Evolutionary conservation across 129 eudicot genomes (phyloP).

Genomic region (Flaveria sonorensis): DNA sequence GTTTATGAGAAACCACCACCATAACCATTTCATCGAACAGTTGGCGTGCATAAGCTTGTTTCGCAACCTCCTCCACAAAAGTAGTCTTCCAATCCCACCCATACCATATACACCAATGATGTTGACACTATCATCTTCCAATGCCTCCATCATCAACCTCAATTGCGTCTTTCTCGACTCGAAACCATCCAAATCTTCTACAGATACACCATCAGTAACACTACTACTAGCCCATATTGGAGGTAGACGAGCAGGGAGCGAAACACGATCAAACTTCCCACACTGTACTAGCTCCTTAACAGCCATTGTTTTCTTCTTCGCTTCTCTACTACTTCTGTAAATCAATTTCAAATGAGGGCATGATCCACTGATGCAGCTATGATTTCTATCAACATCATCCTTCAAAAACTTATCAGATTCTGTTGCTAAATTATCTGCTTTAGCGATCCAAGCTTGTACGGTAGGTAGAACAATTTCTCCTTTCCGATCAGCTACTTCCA

Average conservation of each 20-base stretch:
- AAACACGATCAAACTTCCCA: slow-evolving; percentile 36
- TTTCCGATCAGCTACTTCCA: slow-evolving; percentile 33
- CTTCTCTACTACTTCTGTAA: slow-evolving; percentile 35
- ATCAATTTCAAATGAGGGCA: slow-evolving; percentile 35
- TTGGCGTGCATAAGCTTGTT: slow-evolving; percentile 29
- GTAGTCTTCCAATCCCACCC: slow-evolving; percentile 53
- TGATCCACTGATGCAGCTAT: slow-evolving; percentile 29
- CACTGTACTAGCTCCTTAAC: slow-evolving; percentile 26
- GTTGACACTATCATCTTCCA: slow-evolving; percentile 39
- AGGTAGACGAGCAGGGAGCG: slow-evolving; percentile 38
- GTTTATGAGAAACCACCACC: slow-evolving; percentile 41
- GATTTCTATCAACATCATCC: slow-evolving; percentile 23
- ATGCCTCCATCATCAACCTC: slow-evolving; percentile 39
- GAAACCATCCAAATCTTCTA: slow-evolving; percentile 36
- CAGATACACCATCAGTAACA: not conserved
- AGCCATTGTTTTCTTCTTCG: slow-evolving; percentile 36
- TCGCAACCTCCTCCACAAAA: slow-evolving; percentile 39
- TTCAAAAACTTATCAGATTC: slow-evolving; percentile 30
- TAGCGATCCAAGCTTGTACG: slow-evolving; percentile 38
- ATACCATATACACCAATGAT: slow-evolving; percentile 49
- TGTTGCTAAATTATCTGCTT: slow-evolving; percentile 14
- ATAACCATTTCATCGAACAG: slow-evolving; percentile 48
- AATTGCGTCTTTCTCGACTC: slow-evolving; percentile 39
- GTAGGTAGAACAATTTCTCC: slow-evolving; percentile 36
- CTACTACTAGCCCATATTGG: slow-evolving; percentile 30